Conservation (phyloP, 176 grass and related monocot genomes). For the Avena insularis region DNA sequence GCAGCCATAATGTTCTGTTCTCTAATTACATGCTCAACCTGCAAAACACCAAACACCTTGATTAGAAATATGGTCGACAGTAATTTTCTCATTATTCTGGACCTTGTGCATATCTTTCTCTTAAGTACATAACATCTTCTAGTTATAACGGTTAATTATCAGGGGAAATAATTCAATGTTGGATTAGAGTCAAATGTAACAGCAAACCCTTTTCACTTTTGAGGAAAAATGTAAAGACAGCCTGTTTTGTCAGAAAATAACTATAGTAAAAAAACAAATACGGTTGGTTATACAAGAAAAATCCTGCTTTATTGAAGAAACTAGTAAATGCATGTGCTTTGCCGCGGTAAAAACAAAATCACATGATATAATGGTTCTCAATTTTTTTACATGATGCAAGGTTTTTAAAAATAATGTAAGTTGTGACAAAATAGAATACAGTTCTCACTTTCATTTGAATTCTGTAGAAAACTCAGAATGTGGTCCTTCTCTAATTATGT, state of each 20-base stretch:
- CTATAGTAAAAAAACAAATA: background rate
- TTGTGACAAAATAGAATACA: background rate
- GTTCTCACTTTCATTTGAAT: background rate
- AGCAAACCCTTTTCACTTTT: background rate
- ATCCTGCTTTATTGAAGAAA: background rate
- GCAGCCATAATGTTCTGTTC: slow-evolving; percentile 90
- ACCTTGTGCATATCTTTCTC: background rate
- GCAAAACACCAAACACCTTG: slow-evolving; percentile 27
- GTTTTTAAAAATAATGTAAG: background rate
- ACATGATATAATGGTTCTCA: background rate
- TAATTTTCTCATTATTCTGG: background rate
- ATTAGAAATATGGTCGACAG: background rate
- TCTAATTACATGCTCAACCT: slow-evolving; percentile 99
- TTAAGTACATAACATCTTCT: background rate
- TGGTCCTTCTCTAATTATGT: background rate
- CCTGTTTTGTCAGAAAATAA: background rate
- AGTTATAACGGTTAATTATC: background rate
- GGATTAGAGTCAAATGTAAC: background rate
- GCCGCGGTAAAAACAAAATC: background rate
- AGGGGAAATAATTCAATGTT: background rate
- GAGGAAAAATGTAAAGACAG: background rate
- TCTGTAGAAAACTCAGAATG: background rate
- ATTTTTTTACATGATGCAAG: background rate
- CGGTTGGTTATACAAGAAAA: background rate
- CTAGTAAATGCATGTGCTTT: background rate